Evolutionary conservation across 176 grass and related monocot species (phyloP).

Genomic region (Hsuehochloa calcarea): DNA sequence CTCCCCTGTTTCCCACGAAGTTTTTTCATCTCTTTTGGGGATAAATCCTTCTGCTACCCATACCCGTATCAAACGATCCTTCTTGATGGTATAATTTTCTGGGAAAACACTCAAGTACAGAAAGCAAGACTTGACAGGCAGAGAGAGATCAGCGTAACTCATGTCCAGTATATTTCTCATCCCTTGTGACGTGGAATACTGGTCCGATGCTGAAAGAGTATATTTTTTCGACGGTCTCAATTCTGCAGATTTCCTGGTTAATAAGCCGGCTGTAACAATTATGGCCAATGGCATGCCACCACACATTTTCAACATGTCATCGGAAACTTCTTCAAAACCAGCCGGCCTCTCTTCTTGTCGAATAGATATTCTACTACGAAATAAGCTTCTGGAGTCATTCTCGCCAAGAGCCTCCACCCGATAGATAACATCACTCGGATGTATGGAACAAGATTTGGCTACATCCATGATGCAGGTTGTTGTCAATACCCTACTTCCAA

Average conservation of each 20-base stretch:
- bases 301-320: constrained; percentile 1
- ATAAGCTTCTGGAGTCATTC: neutral
- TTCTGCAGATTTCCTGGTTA: neutral
- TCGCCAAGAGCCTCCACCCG: neutral
- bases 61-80: neutral
- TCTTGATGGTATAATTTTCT: neutral
- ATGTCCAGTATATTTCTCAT: neutral
- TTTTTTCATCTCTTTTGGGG: neutral
- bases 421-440: neutral
- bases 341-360: neutral
- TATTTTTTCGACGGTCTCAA: neutral
- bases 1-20: neutral
- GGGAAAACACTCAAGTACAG: neutral
- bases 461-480: constrained; percentile 7
- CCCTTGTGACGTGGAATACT: too few relatives aligned
- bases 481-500: constrained; percentile 18
- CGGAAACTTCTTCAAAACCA: neutral
- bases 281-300: constrained; percentile 30
- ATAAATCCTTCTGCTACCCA: neutral
- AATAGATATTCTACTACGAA: neutral
- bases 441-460: neutral
- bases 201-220: too few relatives aligned
- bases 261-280: constrained; percentile 2
- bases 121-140: neutral
- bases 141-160: neutral